phyloP scores from a whole-genome alignment of 1,284 basidiomycete species.

The Veloboletus limbatus region DNA sequence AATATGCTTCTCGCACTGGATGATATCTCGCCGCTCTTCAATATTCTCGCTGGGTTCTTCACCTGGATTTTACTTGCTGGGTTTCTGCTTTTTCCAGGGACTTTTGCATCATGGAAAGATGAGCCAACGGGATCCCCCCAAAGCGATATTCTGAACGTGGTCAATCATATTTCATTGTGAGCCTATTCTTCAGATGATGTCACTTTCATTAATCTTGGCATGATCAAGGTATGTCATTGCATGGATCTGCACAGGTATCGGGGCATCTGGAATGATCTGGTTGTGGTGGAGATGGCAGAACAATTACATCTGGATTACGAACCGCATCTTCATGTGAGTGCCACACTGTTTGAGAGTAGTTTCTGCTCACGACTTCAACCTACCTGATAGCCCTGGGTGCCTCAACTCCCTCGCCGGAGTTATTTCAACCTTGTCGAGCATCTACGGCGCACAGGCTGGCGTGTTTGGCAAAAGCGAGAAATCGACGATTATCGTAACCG shows the following conservation, averaged over 20 bases:
- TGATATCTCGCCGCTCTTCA: slow-evolving; percentile 36
- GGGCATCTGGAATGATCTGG: slow-evolving; percentile 49
- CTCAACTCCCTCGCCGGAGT: slow-evolving; percentile 54
- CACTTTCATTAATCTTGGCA: slow-evolving; percentile 3
- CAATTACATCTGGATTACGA: slow-evolving; percentile 61
- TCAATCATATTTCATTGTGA: slow-evolving; percentile 46
- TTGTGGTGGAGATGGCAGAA: slow-evolving; percentile 58
- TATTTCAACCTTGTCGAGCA: slow-evolving; percentile 48
- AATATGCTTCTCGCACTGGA: slow-evolving; percentile 34
- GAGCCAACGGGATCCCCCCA: slow-evolving; percentile 27
- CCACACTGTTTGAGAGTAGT: neutral
- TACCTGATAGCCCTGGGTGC: slow-evolving; percentile 43
- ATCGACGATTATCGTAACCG: slow-evolving; percentile 48
- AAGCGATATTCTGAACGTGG: slow-evolving; percentile 32
- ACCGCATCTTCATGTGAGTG: slow-evolving; percentile 53
- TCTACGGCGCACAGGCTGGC: slow-evolving; percentile 49
- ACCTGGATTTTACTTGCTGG: slow-evolving; percentile 60
- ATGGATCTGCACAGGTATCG: slow-evolving; percentile 51
- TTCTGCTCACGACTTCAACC: slow-evolving; percentile 7
- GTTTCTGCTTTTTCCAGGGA: slow-evolving; percentile 57
- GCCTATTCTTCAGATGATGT: slow-evolving; percentile 16
- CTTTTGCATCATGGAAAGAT: slow-evolving; percentile 48
- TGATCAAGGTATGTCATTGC: slow-evolving; percentile 47
- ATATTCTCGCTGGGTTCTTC: slow-evolving; percentile 49
- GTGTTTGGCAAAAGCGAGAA: slow-evolving; percentile 40